Evolutionary conservation across 2,329 filamentous ascomycete species (phyloP).

Genomic region (Escovopsis sp.): DNA sequence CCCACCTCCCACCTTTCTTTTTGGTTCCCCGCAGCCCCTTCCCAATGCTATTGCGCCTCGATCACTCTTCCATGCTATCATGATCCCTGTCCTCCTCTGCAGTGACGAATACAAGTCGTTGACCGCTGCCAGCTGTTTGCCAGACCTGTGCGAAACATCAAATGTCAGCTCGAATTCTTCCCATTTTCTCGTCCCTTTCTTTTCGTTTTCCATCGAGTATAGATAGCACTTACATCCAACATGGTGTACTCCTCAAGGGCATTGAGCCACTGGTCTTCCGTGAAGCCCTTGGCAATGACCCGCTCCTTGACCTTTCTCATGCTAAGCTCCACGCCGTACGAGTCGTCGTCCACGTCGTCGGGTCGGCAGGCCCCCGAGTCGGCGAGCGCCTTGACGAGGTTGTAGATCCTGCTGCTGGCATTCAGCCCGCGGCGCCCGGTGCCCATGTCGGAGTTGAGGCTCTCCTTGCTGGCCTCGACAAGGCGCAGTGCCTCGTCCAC

Average conservation of each 20-base stretch:
- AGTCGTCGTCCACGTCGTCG: constrained; percentile 42
- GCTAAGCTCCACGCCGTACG: constrained; percentile 53
- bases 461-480: constrained; percentile 86
- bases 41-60: not conserved
- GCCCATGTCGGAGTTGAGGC: constrained; percentile 56
- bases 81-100: constrained; percentile 33
- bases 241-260: constrained; percentile 80
- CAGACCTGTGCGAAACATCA: constrained; percentile 44
- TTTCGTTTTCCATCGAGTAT: too few relatives aligned
- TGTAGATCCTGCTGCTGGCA: constrained; percentile 82
- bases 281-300: constrained; percentile 92
- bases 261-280: constrained; percentile 75
- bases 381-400: constrained; percentile 76
- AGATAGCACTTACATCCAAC: constrained; percentile 61
- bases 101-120: constrained; percentile 56
- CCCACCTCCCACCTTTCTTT: too few relatives aligned
- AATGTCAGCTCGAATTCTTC: constrained; percentile 1
- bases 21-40: too few relatives aligned
- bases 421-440: constrained; percentile 53
- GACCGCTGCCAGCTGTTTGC: constrained; percentile 60
- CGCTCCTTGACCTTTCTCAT: constrained; percentile 79
- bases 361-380: constrained; percentile 75
- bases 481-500: constrained; percentile 89
- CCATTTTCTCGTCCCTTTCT: not conserved
- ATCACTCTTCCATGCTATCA: constrained; percentile 30